Base-by-base conservation (phyloP, 495 filamentous ascomycete species). In the Beverwykella pulmonaria region DNA sequence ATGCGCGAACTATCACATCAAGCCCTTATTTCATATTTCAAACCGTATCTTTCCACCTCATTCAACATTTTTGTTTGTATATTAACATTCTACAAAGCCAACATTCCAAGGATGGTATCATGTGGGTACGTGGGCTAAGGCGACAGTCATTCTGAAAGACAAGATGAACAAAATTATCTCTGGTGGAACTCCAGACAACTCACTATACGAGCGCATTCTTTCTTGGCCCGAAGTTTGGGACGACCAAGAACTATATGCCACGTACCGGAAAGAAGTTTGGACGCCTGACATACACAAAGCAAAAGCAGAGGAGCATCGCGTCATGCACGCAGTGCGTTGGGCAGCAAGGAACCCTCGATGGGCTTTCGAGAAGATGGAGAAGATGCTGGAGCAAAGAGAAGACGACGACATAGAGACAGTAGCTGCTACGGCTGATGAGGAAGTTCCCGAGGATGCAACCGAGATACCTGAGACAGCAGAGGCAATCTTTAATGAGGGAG, bases 91-190 rank as follows among this genome's bases (percentile, higher is more conserved):
- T 78, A 77, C 20, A 74, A 77, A 41, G 54, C 53, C 39, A 26
- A 59, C 84, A 20, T 77, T 77, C 10, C 88, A 90, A 69, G 94
- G 94, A 0, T 98, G 90, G 90, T 97, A 86, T 74, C 82, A 85
- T 25, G 87, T 86, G 54, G 92, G 91, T 8, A 87, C 89, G 1
- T 83, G 90, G 78, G 84, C 86, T 1, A 96, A 96, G 70, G 85
- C 87, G 53, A 90, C 91, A 71, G 85, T 88, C 7, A 86, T 96
- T 68, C 93, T 97, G 90, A 88, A 89, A 58, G 82, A 85, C 49
- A 98, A 95, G 76, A 87, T 95, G 55, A 60, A 65, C 49, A 29
- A 3, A 34, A 39, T 69, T 26, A 47, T 61, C 9, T 10, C 22
- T 0, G 48, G 82, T 5, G 69, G 74, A 1, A 47, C 62, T 10